A percentile compares a stretch with the other conserved stretches of the same genome.
These are phyloP conservation scores for Spirogloea muscicola DNA, from an alignment of 139 green algal genomes.

Conservation along the genomic window DNA sequence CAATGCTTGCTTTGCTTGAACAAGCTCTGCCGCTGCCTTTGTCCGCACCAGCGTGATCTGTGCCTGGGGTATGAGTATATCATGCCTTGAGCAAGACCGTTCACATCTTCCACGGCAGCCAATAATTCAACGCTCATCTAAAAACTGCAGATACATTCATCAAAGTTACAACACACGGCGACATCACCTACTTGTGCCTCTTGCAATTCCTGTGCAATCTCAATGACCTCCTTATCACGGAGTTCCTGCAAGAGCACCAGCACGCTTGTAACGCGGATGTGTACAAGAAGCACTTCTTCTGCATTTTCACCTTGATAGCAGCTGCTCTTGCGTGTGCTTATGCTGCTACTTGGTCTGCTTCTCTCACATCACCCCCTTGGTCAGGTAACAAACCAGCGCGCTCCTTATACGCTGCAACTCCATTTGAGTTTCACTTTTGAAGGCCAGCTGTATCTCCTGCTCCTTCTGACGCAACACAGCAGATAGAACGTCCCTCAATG, in stretches of 20 bases:
- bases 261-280: too few relatives aligned
- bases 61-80: too few relatives aligned
- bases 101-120: not conserved
- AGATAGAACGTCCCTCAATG: not conserved
- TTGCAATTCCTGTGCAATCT: not conserved
- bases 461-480: slow-evolving; percentile 4
- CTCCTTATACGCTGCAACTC: not conserved
- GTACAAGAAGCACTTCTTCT: too few relatives aligned
- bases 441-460: not conserved
- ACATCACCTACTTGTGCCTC: not conserved
- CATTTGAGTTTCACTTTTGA: slow-evolving; percentile 8
- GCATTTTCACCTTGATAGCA: slow-evolving; percentile 8
- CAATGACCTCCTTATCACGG: not conserved
- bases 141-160: too few relatives aligned
- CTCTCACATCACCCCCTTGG: not conserved
- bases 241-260: not conserved
- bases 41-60: slow-evolving; percentile 21
- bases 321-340: slow-evolving; percentile 1
- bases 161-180: not conserved
- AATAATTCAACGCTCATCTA: not conserved
- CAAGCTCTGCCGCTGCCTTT: slow-evolving; percentile 13
- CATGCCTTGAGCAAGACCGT: too few relatives aligned
- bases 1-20: slow-evolving; percentile 11
- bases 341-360: not conserved
- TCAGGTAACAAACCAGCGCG: not conserved